Percentiles rank a stretch among this genome's conserved stretches.
Evolutionary conservation across 768 basidiomycete genomes (phyloP).

Genomic region (Collybia sordida): DNA sequence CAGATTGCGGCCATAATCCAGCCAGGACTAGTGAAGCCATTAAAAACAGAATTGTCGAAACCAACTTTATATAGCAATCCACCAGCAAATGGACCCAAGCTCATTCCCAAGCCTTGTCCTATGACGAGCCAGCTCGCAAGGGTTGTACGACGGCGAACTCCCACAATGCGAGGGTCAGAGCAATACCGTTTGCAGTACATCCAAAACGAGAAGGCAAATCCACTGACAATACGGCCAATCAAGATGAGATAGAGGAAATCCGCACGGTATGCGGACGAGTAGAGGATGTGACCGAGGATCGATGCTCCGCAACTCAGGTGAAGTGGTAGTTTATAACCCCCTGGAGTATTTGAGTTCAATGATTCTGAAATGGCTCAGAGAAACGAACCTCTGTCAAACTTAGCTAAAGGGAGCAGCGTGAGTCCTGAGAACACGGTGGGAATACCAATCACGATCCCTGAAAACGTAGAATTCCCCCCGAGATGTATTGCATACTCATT

Average conservation of each 20-base stretch:
- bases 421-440: conserved; percentile 64
- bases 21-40: conserved; percentile 65
- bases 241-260: conserved; percentile 69
- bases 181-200: conserved; percentile 74
- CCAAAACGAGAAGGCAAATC: conserved; percentile 59
- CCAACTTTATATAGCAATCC: conserved; percentile 63
- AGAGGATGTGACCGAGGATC: conserved; percentile 57
- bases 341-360: conserved; percentile 26
- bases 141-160: conserved; percentile 59
- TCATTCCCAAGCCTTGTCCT: conserved; percentile 62
- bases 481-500: conserved; percentile 60
- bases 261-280: conserved; percentile 58
- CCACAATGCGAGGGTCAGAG: conserved; percentile 68
- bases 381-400: conserved; percentile 50
- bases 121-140: conserved; percentile 64
- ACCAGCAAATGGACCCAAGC: conserved; percentile 61
- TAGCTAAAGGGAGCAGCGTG: conserved; percentile 53
- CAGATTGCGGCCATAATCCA: conserved; percentile 64
- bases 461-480: conserved; percentile 69
- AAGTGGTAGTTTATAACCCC: conserved; percentile 53
- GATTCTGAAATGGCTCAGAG: neutral
- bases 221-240: conserved; percentile 64
- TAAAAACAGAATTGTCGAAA: conserved; percentile 55
- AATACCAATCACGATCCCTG: conserved; percentile 67
- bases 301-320: conserved; percentile 52